Base-by-base conservation (phyloP, 495 filamentous ascomycete genomes). In the Collariella sp. region DNA sequence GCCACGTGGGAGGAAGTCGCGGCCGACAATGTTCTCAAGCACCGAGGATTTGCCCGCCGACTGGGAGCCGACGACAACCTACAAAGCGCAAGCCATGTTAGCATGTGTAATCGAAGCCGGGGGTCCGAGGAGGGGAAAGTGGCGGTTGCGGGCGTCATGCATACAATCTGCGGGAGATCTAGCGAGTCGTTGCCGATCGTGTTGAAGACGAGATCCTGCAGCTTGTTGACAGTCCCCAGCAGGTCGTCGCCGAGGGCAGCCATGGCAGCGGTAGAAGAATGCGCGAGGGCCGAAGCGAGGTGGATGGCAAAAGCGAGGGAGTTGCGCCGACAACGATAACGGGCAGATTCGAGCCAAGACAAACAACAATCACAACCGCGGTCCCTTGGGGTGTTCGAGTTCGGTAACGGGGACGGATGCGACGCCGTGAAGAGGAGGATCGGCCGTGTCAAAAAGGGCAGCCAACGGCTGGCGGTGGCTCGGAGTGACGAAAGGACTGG, bases 31-130 rank as follows among this genome's bases (percentile, higher is more conserved):
- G 65, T 99, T 99, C 71, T 99, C 93, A 52, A 99, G 81, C 18
- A 99, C 93, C 15, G 93, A 97, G n/a, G 93, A 97, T 72, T 99
- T 99, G 61, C 93, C 93, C 46, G 91, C 95, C 7, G 93, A 97
- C 73, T 99, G 93, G 50, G 93, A 99, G 52, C 93, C 93, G 56
- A 99, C 93, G 48, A 99, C 93, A 52, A 97, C 93, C 93, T 98
- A 62, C 40, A 59, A 35, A 39, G 60, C 24, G 53, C 42, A 40
- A 52, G 26, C 29, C n/a, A 15, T 5, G 43, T 59, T 20, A 59
- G 54, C 34, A 47, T 29, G n/a, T 23, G 10, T n/a, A 33, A 22
- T 19, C 11, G 12, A 7, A 44, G 6, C n/a, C n/a, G n/a, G n/a
- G n/a, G n/a, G n/a, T n/a, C n/a, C n/a, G n/a, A n/a, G n/a, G n/a